Conservation (phyloP, 345 rosid species). For the Citrus hindsii region DNA sequence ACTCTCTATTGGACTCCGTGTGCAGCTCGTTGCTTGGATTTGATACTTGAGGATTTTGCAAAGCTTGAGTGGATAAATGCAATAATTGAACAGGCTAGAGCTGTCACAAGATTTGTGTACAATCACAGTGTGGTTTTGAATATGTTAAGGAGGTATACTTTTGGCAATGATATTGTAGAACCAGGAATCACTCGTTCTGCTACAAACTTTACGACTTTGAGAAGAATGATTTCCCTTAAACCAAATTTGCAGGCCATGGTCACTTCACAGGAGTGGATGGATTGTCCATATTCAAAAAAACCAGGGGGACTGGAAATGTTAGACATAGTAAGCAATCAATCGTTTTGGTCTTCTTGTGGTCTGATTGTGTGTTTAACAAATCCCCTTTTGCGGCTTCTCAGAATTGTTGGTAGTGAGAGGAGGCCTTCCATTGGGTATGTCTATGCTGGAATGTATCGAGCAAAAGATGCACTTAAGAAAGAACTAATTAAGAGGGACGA, state of each 20-base stretch:
- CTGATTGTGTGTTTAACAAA: conserved; percentile 46
- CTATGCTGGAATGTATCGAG: conserved; percentile 73
- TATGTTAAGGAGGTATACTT: conserved; percentile 67
- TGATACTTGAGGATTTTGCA: conserved; percentile 71
- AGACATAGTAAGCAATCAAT: conserved; percentile 58
- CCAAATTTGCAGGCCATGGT: conserved; percentile 75
- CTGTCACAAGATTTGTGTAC: conserved; percentile 77
- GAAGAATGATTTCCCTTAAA: conserved; percentile 52
- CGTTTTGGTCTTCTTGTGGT: conserved; percentile 75
- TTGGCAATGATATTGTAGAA: conserved; percentile 68
- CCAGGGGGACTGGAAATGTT: conserved; percentile 65
- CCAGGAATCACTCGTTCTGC: conserved; percentile 57
- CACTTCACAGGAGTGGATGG: conserved; percentile 84
- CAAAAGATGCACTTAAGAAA: conserved; percentile 77
- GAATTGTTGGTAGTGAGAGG: conserved; percentile 49
- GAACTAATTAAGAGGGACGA: conserved; percentile 63
- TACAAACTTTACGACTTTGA: conserved; percentile 65
- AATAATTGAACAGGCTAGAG: conserved; percentile 68
- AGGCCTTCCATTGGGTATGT: conserved; percentile 89
- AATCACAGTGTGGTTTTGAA: conserved; percentile 68
- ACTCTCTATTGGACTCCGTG: conserved; percentile 88
- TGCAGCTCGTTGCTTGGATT: conserved; percentile 62
- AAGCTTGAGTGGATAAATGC: conserved; percentile 65
- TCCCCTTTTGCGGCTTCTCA: conserved; percentile 68
- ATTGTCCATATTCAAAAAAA: conserved; percentile 63